These are phyloP conservation scores for Eragrostis nindensis DNA, from an alignment of 176 grass and related monocot genomes.

Conservation along the genomic window DNA sequence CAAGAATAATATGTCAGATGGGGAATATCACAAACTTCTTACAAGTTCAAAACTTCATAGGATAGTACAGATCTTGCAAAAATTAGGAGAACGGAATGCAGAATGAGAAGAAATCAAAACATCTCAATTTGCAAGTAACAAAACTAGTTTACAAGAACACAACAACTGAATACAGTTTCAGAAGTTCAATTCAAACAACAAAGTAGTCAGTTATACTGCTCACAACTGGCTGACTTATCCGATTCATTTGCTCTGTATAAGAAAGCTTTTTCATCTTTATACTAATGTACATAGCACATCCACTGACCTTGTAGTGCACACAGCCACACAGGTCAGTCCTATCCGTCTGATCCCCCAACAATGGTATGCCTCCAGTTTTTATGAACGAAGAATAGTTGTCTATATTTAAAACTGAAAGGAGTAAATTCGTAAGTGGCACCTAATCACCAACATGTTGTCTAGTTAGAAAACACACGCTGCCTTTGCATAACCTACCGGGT, in stretches of 20 bases:
- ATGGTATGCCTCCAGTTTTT: not conserved
- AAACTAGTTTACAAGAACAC: constrained; percentile 9
- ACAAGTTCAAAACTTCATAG: not conserved
- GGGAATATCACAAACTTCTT: not conserved
- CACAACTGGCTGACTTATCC: constrained; percentile 1
- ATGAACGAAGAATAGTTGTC: not conserved
- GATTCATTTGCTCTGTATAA: not conserved
- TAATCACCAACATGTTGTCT: not conserved
- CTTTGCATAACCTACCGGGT: not conserved
- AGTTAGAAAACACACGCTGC: not conserved
- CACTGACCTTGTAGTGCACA: not conserved
- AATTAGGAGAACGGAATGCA: constrained; percentile 2
- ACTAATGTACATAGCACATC: not conserved
- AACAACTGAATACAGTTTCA: not conserved
- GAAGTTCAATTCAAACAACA: not conserved
- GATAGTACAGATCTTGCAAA: constrained; percentile 8
- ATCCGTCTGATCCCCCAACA: not conserved
- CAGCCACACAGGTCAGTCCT: not conserved
- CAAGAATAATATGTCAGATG: constrained; percentile 42
- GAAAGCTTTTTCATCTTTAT: not conserved
- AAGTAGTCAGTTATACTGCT: not conserved
- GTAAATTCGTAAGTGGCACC: not conserved
- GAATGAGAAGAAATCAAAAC: constrained; percentile 1
- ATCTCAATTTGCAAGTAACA: constrained; percentile 7
- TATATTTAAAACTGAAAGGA: not conserved